A percentile compares a stretch with the other conserved stretches of the same genome.
phyloP scores from a whole-genome alignment of 331 rosid genomes.

The Telfairia occidentalis region DNA sequence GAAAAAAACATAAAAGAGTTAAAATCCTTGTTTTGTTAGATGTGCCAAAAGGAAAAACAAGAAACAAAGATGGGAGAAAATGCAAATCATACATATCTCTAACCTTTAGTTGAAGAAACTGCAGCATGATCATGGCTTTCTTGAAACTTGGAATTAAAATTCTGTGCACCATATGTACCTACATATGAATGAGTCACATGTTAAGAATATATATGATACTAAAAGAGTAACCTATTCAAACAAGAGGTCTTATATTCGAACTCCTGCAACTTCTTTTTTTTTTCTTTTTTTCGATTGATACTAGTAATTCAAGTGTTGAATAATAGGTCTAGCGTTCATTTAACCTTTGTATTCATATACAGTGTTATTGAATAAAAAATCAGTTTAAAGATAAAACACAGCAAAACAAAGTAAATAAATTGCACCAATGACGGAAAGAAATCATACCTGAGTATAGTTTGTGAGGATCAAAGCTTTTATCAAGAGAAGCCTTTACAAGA shows the following conservation, averaged over 20 bases:
- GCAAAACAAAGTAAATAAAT: conserved; percentile 4
- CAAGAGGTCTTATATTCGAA: background rate
- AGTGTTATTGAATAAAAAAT: background rate
- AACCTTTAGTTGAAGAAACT: conserved; percentile 60
- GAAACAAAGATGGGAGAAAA: background rate
- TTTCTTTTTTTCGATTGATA: background rate
- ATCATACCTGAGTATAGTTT: conserved; percentile 37
- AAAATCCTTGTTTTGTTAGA: background rate
- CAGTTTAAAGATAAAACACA: background rate
- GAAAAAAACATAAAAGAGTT: conserved; percentile 10
- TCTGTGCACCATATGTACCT: conserved; percentile 41
- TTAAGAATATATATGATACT: background rate
- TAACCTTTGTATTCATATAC: background rate
- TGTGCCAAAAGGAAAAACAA: background rate
- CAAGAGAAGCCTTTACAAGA: conserved; percentile 51
- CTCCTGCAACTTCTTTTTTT: background rate
- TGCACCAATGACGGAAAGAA: conserved; percentile 1
- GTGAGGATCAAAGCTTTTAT: conserved; percentile 41
- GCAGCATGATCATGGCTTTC: conserved; percentile 40
- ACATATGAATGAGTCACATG: conserved; percentile 21
- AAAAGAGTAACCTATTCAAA: background rate
- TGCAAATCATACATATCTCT: conserved; percentile 21
- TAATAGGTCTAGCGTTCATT: background rate
- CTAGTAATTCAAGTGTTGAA: background rate
- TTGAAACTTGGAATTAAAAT: conserved; percentile 43